phyloP scores from a whole-genome alignment of 1,284 basidiomycete species.

The Thecaphora frezii region DNA sequence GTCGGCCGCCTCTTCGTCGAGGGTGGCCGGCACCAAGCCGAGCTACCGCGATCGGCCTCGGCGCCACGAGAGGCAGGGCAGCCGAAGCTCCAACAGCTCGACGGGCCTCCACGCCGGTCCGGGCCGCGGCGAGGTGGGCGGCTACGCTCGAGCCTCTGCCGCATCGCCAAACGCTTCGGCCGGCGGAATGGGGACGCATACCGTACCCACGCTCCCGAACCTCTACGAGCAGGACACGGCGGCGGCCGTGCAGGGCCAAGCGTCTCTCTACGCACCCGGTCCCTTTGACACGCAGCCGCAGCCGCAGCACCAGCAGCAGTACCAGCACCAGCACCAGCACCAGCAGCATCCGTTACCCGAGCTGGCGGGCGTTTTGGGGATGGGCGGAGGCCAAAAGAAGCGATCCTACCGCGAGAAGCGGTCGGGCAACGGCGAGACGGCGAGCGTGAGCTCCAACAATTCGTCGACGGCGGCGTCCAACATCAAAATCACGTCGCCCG shows the following conservation, averaged over 20 bases:
- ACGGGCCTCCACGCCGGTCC: slow-evolving; percentile 19
- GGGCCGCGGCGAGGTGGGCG: slow-evolving; percentile 4
- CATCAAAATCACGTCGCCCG: background rate
- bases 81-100: slow-evolving; percentile 27
- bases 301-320: too few species aligned
- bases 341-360: slow-evolving; percentile 13
- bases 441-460: background rate
- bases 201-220: slow-evolving; percentile 12
- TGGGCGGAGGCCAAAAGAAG: slow-evolving; percentile 17
- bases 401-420: slow-evolving; percentile 26
- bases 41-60: slow-evolving; percentile 41
- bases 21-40: slow-evolving; percentile 6
- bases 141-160: slow-evolving; percentile 6
- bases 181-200: background rate
- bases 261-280: slow-evolving; percentile 6
- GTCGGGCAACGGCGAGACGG: background rate
- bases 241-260: background rate
- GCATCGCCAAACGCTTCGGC: slow-evolving; percentile 9
- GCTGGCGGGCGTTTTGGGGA: slow-evolving; percentile 6
- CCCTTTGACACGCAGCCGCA: background rate
- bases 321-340: too few species aligned
- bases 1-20: slow-evolving; percentile 6
- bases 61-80: slow-evolving; percentile 31
- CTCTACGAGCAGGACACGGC: slow-evolving; percentile 14
- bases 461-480: too few species aligned